Evolutionary conservation across 2,329 filamentous ascomycete genomes (phyloP).

Genomic region (Cladosporium austrohemisphaericum): DNA sequence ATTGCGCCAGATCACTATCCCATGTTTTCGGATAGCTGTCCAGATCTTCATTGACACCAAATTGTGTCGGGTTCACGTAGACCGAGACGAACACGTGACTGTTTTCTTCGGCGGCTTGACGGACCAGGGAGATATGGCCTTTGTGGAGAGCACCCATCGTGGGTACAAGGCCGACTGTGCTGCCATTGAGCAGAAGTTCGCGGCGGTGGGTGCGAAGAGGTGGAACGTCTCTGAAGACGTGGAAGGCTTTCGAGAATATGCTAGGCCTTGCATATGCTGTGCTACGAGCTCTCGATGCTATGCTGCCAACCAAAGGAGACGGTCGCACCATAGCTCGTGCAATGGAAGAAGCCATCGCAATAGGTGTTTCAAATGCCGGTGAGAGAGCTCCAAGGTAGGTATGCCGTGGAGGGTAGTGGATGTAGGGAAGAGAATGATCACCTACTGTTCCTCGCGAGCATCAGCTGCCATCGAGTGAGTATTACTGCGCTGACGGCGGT

Average conservation of each 20-base stretch:
- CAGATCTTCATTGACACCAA: slow-evolving; percentile 83
- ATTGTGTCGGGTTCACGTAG: slow-evolving; percentile 96
- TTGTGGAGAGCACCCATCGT: slow-evolving; percentile 98
- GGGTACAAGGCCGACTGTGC: slow-evolving; percentile 81
- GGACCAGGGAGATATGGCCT: slow-evolving; percentile 82
- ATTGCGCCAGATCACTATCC: slow-evolving; percentile 66
- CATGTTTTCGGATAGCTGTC: slow-evolving; percentile 87
- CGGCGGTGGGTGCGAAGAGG: slow-evolving; percentile 67
- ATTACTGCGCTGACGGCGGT: too few species aligned
- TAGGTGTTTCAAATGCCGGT: background rate
- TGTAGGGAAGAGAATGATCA: background rate
- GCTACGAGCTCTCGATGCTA: background rate
- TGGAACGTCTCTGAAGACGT: slow-evolving; percentile 71
- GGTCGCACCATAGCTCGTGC: background rate
- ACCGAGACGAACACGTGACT: slow-evolving; percentile 85
- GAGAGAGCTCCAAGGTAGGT: too few species aligned
- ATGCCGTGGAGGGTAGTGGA: too few species aligned
- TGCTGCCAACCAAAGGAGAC: background rate
- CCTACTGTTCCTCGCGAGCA: background rate
- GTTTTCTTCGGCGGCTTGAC: slow-evolving; percentile 77
- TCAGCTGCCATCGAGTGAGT: background rate
- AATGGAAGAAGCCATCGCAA: background rate
- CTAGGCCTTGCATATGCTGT: background rate
- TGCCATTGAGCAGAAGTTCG: slow-evolving; percentile 61
- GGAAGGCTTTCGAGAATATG: slow-evolving; percentile 45